These are phyloP conservation scores for Xylariomycetidae sp. DNA, from an alignment of 2,329 filamentous ascomycete genomes.

Conservation along the genomic window DNA sequence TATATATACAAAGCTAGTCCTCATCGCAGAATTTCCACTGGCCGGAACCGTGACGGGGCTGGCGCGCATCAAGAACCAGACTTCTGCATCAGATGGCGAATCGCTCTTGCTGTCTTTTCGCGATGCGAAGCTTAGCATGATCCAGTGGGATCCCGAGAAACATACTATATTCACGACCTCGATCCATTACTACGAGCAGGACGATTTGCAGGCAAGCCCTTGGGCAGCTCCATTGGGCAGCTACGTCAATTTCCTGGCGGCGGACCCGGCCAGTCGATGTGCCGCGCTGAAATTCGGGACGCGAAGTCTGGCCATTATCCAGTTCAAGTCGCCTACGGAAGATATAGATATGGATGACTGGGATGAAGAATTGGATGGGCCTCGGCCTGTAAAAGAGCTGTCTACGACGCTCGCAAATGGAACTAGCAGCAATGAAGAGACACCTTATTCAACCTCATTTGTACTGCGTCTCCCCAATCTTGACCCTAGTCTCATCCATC, in stretches of 20 bases:
- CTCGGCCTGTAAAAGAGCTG: slow-evolving; percentile 48
- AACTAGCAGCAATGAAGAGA: slow-evolving; percentile 50
- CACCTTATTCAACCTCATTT: slow-evolving; percentile 86
- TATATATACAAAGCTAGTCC: slow-evolving; percentile 70
- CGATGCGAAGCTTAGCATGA: slow-evolving; percentile 86
- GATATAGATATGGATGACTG: slow-evolving; percentile 90
- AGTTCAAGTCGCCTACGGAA: slow-evolving; percentile 81
- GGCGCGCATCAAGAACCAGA: slow-evolving; percentile 67
- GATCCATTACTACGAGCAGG: slow-evolving; percentile 97
- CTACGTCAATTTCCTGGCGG: slow-evolving; percentile 75
- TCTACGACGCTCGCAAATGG: slow-evolving; percentile 37
- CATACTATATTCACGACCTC: slow-evolving; percentile 81
- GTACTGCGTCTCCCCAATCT: slow-evolving; percentile 85
- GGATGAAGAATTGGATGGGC: slow-evolving; percentile 75
- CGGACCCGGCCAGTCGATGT: slow-evolving; percentile 89
- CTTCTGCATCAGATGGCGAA: slow-evolving; percentile 76
- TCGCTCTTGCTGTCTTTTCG: slow-evolving; percentile 78
- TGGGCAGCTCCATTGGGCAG: slow-evolving; percentile 74
- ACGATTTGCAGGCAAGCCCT: slow-evolving; percentile 76
- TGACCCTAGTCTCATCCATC: slow-evolving; percentile 81
- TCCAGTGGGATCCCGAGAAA: slow-evolving; percentile 87
- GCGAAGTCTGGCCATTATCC: slow-evolving; percentile 86
- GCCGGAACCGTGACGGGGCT: slow-evolving; percentile 82
- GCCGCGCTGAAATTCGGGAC: slow-evolving; percentile 89
- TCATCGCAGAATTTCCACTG: slow-evolving; percentile 79